phyloP scores from a whole-genome alignment of 192 early-diverging fungal species.

The Dissophora globulifera region DNA sequence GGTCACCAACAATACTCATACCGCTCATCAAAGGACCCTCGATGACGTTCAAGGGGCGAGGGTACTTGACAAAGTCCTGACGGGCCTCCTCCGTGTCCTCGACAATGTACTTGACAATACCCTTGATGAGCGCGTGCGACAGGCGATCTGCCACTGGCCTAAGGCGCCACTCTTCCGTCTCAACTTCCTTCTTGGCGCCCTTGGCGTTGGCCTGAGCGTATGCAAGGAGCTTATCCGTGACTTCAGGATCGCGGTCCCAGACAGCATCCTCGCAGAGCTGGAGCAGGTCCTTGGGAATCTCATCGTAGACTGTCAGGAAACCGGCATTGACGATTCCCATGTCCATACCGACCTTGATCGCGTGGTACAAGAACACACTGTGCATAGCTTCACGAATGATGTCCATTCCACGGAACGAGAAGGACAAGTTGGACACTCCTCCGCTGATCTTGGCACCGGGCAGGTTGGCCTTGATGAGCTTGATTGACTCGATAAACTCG shows the following conservation, averaged over 20 bases:
- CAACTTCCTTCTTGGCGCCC: conserved; percentile 72
- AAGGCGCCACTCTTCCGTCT: conserved; percentile 89
- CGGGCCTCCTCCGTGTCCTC: conserved; percentile 96
- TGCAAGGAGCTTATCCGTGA: conserved; percentile 92
- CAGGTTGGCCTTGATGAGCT: conserved; percentile 79
- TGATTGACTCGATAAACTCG: conserved; percentile 88
- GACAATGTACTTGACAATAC: conserved; percentile 92
- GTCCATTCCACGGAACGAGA: conserved; percentile 97
- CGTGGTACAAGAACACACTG: conserved; percentile 84
- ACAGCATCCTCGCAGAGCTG: conserved; percentile 93
- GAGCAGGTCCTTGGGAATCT: conserved; percentile 94
- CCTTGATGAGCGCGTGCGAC: conserved; percentile 89
- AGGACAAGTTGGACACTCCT: conserved; percentile 97
- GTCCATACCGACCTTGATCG: conserved; percentile 81
- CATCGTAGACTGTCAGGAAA: conserved; percentile 95
- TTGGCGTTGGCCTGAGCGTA: conserved; percentile 88
- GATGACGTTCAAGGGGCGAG: conserved; percentile 93
- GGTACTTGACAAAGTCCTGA: conserved; percentile 74
- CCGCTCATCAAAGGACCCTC: conserved; percentile 96
- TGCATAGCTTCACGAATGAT: conserved; percentile 95
- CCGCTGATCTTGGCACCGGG: conserved; percentile 94
- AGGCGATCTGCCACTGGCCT: conserved; percentile 80
- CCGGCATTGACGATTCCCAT: conserved; percentile 99
- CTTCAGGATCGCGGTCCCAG: conserved; percentile 91
- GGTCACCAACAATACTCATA: conserved; percentile 93